A percentile compares a stretch with the other conserved stretches of the same genome.
phyloP scores from a whole-genome alignment of 2,329 filamentous ascomycete species.

The Paramyrothecium roridum region DNA sequence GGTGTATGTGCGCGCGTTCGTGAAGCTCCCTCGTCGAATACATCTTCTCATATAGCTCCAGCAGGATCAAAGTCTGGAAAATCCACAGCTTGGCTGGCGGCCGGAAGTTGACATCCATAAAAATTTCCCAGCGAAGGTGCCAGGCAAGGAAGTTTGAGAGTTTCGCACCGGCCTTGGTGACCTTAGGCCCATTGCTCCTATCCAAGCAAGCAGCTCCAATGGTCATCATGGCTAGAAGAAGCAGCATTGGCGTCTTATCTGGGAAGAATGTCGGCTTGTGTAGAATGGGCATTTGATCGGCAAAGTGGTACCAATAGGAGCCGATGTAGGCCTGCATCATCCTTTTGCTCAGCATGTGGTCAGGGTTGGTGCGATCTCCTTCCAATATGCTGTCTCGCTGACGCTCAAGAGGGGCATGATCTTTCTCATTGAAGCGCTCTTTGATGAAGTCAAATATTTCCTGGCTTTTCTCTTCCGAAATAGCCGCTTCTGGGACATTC shows the following conservation, averaged over 20 bases:
- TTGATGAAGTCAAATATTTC: slow-evolving; percentile 81
- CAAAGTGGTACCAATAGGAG: slow-evolving; percentile 94
- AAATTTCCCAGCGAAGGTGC: slow-evolving; percentile 94
- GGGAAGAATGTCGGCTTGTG: slow-evolving; percentile 93
- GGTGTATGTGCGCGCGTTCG: slow-evolving; percentile 93
- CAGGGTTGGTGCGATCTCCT: slow-evolving; percentile 66
- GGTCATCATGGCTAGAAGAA: slow-evolving; percentile 85
- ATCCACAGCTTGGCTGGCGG: slow-evolving; percentile 95
- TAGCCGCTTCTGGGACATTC: slow-evolving; percentile 70
- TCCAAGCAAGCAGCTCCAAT: slow-evolving; percentile 90
- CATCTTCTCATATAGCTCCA: slow-evolving; percentile 98
- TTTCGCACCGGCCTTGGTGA: slow-evolving; percentile 74
- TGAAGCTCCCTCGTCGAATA: slow-evolving; percentile 89
- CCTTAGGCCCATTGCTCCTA: slow-evolving; percentile 70
- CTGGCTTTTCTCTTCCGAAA: slow-evolving; percentile 85
- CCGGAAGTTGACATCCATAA: slow-evolving; percentile 84
- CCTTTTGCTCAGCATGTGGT: slow-evolving; percentile 72
- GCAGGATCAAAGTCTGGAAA: slow-evolving; percentile 83
- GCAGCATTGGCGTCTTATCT: slow-evolving; percentile 78
- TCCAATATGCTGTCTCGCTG: slow-evolving; percentile 75
- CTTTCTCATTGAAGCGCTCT: slow-evolving; percentile 76
- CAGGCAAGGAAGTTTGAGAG: slow-evolving; percentile 87
- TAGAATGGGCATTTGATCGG: slow-evolving; percentile 88
- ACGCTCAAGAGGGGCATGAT: slow-evolving; percentile 69
- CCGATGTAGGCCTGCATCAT: slow-evolving; percentile 96